Evolutionary conservation across 192 early-diverging fungal species (phyloP).

Genomic region (Coemansia umbellata): DNA sequence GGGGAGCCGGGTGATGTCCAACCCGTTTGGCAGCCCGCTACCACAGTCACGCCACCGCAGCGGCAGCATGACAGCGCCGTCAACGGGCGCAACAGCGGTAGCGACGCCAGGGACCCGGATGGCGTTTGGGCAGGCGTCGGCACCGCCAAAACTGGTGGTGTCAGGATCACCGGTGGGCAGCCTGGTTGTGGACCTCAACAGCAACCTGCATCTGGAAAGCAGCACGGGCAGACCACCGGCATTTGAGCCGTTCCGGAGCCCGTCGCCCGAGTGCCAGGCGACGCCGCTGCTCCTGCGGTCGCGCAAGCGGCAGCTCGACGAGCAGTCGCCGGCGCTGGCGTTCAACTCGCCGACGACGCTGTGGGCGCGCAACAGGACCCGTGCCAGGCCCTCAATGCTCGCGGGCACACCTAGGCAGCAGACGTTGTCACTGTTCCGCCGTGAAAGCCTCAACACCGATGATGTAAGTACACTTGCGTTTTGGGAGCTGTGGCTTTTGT

Average conservation of each 20-base stretch:
- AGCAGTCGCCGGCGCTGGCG: constrained; percentile 16
- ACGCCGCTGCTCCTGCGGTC: constrained; percentile 25
- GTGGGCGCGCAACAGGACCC: constrained; percentile 16
- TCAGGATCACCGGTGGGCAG: constrained; percentile 21
- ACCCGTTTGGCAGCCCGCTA: constrained; percentile 17
- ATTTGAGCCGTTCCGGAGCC: constrained; percentile 16
- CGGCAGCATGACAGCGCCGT: constrained; percentile 1
- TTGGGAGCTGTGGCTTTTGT: not conserved
- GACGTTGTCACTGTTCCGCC: constrained; percentile 10
- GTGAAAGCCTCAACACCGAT: constrained; percentile 23
- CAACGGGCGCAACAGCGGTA: constrained; percentile 8
- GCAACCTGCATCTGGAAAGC: constrained; percentile 26
- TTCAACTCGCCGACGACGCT: constrained; percentile 18
- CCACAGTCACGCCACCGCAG: constrained; percentile 10
- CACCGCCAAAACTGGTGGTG: not conserved
- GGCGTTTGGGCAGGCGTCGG: constrained; percentile 5
- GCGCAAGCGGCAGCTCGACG: constrained; percentile 29
- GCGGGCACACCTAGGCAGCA: not conserved
- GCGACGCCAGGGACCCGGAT: constrained; percentile 4
- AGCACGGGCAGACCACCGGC: not conserved
- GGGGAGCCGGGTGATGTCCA: constrained; percentile 18
- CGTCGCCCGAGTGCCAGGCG: constrained; percentile 9
- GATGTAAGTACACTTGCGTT: constrained; percentile 27
- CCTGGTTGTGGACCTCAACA: constrained; percentile 35
- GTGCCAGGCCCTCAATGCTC: constrained; percentile 7